Conservation (phyloP, 2,329 filamentous ascomycete species). For the Arthrobotrys sinensis region DNA sequence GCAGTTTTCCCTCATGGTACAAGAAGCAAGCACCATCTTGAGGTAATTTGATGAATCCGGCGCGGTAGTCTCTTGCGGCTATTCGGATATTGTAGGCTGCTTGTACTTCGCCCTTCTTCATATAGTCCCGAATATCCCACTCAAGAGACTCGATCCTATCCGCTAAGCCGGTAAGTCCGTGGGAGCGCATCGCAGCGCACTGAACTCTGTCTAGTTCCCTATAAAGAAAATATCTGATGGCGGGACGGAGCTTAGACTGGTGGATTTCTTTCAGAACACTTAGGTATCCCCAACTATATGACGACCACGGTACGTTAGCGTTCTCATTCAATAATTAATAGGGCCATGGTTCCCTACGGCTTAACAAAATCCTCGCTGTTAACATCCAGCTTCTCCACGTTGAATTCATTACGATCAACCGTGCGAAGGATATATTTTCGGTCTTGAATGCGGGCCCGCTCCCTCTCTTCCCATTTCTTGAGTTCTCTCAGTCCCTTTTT, state of each 20-base stretch:
- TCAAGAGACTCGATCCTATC: constrained; percentile 51
- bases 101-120: not conserved
- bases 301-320: not conserved
- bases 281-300: constrained; percentile 20
- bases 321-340: not conserved
- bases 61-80: constrained; percentile 22
- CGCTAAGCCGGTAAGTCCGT: not conserved
- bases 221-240: not conserved
- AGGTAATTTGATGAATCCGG: constrained; percentile 25
- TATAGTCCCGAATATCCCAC: constrained; percentile 34
- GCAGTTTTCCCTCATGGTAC: constrained; percentile 10
- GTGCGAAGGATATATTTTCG: not conserved
- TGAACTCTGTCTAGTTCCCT: constrained; percentile 18
- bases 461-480: not conserved
- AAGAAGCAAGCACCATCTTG: not conserved
- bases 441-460: not conserved
- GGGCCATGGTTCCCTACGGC: constrained; percentile 1
- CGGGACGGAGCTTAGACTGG: not conserved
- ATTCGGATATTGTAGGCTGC: constrained; percentile 7
- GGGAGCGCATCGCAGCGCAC: not conserved
- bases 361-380: not conserved
- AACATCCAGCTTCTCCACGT: not conserved
- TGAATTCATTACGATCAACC: not conserved
- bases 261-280: not conserved
- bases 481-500: not conserved